These are phyloP conservation scores for Hyaloscypha hepaticicola DNA, from an alignment of 495 filamentous ascomycete genomes.

Conservation along the genomic window DNA sequence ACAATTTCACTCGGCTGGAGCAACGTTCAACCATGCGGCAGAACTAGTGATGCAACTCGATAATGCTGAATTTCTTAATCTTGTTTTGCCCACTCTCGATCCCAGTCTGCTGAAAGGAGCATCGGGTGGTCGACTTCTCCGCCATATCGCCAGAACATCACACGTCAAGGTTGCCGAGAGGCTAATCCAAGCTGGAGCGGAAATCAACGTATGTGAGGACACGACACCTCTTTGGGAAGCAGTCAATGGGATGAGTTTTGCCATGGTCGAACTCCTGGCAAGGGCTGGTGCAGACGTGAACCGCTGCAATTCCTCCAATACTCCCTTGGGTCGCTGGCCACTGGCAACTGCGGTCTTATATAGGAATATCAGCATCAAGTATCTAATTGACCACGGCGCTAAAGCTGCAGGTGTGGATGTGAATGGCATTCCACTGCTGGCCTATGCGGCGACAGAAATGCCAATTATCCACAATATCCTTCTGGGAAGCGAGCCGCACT, in stretches of 20 bases:
- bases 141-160: neutral
- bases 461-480: neutral
- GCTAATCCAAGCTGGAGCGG: constrained; percentile 3
- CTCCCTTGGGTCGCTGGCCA: neutral
- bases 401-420: neutral
- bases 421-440: neutral
- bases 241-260: neutral
- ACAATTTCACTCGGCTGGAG: neutral
- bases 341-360: neutral
- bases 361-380: neutral
- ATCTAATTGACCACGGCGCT: neutral
- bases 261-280: neutral
- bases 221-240: constrained; percentile 1
- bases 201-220: neutral
- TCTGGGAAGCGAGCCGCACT: neutral
- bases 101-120: neutral
- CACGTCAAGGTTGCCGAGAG: neutral
- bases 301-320: neutral
- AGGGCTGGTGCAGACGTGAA: constrained; percentile 3
- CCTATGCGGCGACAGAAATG: neutral
- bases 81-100: neutral
- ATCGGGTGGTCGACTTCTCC: constrained; percentile 1
- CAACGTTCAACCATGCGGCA: neutral
- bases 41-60: neutral
- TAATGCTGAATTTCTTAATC: neutral